phyloP scores from a whole-genome alignment of 768 basidiomycete species.

The Pleurotus sapidus region DNA sequence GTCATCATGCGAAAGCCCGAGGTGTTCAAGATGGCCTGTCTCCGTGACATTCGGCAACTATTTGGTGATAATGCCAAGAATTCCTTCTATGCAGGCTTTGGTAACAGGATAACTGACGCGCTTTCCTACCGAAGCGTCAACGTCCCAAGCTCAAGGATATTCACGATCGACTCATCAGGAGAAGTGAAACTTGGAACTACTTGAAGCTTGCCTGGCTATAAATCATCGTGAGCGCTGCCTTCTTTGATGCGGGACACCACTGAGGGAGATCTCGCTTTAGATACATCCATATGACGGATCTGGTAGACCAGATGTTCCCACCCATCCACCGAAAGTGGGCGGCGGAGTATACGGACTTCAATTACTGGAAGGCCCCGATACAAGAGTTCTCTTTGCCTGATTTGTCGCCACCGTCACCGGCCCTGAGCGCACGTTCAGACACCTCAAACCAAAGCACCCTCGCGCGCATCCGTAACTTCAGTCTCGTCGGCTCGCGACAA shows the following conservation, averaged over 20 bases:
- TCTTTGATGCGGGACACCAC: neutral
- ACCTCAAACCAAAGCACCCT: constrained; percentile 71
- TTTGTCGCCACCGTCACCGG: constrained; percentile 84
- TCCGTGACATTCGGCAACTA: constrained; percentile 89
- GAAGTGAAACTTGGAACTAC: constrained; percentile 96
- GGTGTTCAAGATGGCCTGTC: constrained; percentile 99
- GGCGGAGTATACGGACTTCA: constrained; percentile 94
- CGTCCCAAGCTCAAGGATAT: constrained; percentile 90
- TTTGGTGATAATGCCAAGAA: constrained; percentile 72
- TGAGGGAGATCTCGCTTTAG: constrained; percentile 32
- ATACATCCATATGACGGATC: constrained; percentile 98
- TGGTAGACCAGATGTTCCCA: constrained; percentile 99
- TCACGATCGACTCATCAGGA: constrained; percentile 93
- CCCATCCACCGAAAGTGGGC: constrained; percentile 88
- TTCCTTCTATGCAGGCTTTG: constrained; percentile 97
- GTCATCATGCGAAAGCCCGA: constrained; percentile 99
- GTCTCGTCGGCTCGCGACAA: constrained; percentile 57
- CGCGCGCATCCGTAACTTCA: constrained; percentile 74
- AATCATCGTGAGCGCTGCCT: constrained; percentile 70
- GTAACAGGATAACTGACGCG: constrained; percentile 97
- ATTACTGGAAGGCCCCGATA: constrained; percentile 88
- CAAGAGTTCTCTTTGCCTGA: constrained; percentile 79
- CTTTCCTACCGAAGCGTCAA: constrained; percentile 96
- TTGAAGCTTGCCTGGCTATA: constrained; percentile 98
- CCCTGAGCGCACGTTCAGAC: constrained; percentile 92